These are phyloP conservation scores for Halophytophthora batemanensis DNA, from an alignment of 352 stramenopile species.

Conservation along the genomic window DNA sequence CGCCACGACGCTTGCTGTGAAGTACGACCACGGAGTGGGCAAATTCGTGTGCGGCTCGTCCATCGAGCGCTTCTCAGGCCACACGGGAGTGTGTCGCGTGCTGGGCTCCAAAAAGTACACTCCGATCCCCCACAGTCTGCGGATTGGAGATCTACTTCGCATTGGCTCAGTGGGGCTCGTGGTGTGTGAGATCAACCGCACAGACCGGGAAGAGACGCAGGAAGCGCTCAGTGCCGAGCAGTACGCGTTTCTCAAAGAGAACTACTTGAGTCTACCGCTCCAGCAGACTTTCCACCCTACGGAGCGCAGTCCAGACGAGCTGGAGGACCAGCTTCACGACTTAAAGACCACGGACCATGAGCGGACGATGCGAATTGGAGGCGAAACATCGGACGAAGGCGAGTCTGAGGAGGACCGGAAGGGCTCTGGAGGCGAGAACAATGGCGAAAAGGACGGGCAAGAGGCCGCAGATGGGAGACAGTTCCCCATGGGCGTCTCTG, in stretches of 20 bases:
- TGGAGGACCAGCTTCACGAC: constrained; percentile 30
- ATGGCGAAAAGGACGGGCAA: constrained; percentile 11
- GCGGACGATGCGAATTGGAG: constrained; percentile 24
- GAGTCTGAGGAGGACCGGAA: constrained; percentile 74
- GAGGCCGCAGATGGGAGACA: constrained; percentile 7
- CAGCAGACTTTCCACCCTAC: constrained; percentile 83
- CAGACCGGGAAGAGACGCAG: constrained; percentile 54
- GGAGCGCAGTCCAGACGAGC: constrained; percentile 23
- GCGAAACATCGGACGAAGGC: constrained; percentile 74
- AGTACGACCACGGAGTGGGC: constrained; percentile 54
- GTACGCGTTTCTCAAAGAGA: constrained; percentile 86
- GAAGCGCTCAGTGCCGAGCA: constrained; percentile 81
- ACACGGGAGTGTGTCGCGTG: constrained; percentile 89
- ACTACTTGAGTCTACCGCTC: constrained; percentile 80
- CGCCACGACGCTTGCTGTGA: constrained; percentile 72
- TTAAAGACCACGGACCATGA: constrained; percentile 26
- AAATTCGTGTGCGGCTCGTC: constrained; percentile 85
- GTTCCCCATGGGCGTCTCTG: constrained; percentile 41
- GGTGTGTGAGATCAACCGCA: constrained; percentile 88
- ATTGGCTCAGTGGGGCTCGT: constrained; percentile 92
- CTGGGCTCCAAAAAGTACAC: constrained; percentile 87
- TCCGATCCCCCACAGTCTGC: constrained; percentile 67
- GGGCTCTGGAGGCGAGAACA: constrained; percentile 17
- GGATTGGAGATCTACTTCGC: constrained; percentile 80
- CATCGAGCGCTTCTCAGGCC: constrained; percentile 89